Percentiles rank a stretch among this genome's conserved stretches.
These are phyloP conservation scores for Ogataea kodamae DNA, from an alignment of 805 yeast species.

Conservation along the genomic window DNA sequence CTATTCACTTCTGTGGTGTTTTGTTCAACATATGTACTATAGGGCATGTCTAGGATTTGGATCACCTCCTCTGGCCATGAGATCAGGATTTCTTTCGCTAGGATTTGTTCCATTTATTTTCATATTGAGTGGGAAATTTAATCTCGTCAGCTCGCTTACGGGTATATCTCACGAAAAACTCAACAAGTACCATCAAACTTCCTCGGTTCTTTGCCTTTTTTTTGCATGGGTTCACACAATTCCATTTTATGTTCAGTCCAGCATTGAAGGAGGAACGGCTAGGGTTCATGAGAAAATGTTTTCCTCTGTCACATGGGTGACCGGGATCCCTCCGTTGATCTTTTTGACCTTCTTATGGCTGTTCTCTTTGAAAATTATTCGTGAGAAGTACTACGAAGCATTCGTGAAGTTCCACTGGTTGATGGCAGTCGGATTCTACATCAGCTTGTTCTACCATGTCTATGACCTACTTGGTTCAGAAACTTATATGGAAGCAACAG, in stretches of 20 bases:
- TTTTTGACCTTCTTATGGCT: conserved; percentile 42
- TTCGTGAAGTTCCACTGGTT: conserved; percentile 55
- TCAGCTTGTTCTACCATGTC: conserved; percentile 45
- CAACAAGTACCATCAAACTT: conserved; percentile 49
- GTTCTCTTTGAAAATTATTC: conserved; percentile 38
- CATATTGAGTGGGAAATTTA: conserved; percentile 50
- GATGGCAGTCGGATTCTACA: conserved; percentile 46
- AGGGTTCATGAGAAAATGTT: conserved; percentile 24
- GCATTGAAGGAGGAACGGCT: conserved; percentile 46
- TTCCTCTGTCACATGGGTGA: conserved; percentile 25
- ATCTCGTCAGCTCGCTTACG: conserved; percentile 44
- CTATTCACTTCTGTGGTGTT: conserved; percentile 33
- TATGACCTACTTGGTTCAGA: conserved; percentile 34
- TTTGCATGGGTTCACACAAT: conserved; percentile 47
- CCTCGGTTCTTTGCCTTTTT: conserved; percentile 39
- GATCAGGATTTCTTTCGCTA: conserved; percentile 49
- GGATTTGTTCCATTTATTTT: conserved; percentile 50
- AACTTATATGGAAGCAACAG: conserved; percentile 46
- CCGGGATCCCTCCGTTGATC: conserved; percentile 50
- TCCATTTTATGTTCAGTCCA: conserved; percentile 45
- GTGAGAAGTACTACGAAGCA: conserved; percentile 42
- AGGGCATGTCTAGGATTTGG: conserved; percentile 54
- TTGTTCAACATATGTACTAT: conserved; percentile 48
- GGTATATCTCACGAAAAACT: conserved; percentile 56
- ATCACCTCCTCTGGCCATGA: conserved; percentile 53